A percentile compares a stretch with the other conserved stretches of the same genome.
Evolutionary conservation across 805 yeast species (phyloP).

Genomic region (Ogataea populi-albae): DNA sequence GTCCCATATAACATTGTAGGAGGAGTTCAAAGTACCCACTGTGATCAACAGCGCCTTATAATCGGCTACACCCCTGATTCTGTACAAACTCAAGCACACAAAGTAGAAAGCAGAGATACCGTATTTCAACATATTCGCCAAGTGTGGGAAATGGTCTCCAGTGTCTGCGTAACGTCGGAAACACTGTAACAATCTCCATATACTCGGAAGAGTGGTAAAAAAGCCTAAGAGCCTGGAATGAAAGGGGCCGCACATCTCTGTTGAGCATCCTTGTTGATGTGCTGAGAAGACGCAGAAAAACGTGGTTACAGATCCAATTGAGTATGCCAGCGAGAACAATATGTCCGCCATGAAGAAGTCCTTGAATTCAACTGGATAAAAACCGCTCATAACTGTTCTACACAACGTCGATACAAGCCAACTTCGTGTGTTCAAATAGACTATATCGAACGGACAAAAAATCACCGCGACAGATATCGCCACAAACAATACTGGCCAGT

Average conservation of each 20-base stretch:
- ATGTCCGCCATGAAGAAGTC: slow-evolving; percentile 93
- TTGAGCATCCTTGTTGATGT: slow-evolving; percentile 47
- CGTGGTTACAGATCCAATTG: slow-evolving; percentile 77
- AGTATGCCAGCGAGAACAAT: slow-evolving; percentile 79
- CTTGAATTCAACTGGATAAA: slow-evolving; percentile 90
- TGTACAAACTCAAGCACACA: slow-evolving; percentile 68
- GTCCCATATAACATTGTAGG: slow-evolving; percentile 78
- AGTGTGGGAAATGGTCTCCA: slow-evolving; percentile 93
- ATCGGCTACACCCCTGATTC: slow-evolving; percentile 48
- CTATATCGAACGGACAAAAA: slow-evolving; percentile 60
- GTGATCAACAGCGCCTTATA: slow-evolving; percentile 61
- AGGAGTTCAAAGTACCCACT: slow-evolving; percentile 69
- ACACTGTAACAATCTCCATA: slow-evolving; percentile 90
- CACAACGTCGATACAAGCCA: slow-evolving; percentile 76
- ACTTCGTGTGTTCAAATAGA: slow-evolving; percentile 57
- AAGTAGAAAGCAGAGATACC: slow-evolving; percentile 62
- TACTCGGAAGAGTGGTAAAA: slow-evolving; percentile 74
- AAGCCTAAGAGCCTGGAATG: slow-evolving; percentile 77
- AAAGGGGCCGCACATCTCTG: slow-evolving; percentile 65
- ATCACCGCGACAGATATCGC: slow-evolving; percentile 47
- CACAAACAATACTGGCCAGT: slow-evolving; percentile 76
- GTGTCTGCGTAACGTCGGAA: slow-evolving; percentile 87
- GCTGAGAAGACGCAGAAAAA: slow-evolving; percentile 77
- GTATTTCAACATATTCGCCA: slow-evolving; percentile 83
- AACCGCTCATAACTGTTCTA: slow-evolving; percentile 74